Conservation (phyloP, 2,329 filamentous ascomycete genomes). For the Magnaporthiopsis incrustans region DNA sequence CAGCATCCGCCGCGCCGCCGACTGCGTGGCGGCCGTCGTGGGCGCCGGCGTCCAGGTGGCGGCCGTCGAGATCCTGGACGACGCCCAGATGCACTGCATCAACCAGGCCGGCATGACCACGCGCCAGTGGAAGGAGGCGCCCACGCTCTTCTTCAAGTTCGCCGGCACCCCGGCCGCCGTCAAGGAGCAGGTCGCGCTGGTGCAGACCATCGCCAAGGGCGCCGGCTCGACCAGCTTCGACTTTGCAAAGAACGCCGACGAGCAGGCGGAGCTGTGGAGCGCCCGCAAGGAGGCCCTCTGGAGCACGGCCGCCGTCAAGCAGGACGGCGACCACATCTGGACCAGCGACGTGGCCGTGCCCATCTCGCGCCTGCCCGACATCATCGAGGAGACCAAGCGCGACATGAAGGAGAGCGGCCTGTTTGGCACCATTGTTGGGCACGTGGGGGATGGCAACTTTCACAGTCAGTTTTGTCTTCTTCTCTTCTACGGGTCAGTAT, state of each 20-base stretch:
- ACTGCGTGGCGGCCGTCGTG: conserved; percentile 75
- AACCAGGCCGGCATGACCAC: conserved; percentile 59
- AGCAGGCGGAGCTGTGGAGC: conserved; percentile 73
- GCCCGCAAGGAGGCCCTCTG: conserved; percentile 79
- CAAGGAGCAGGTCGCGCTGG: conserved; percentile 68
- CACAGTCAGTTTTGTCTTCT: conserved; percentile 28
- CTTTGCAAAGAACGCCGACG: conserved; percentile 62
- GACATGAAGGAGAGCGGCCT: conserved; percentile 67
- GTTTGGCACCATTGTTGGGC: conserved; percentile 63
- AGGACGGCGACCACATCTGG: conserved; percentile 66
- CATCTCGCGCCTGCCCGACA: conserved; percentile 62
- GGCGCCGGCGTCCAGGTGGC: conserved; percentile 75
- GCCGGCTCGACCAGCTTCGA: conserved; percentile 64
- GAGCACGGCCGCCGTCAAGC: conserved; percentile 64
- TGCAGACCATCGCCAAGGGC: conserved; percentile 53
- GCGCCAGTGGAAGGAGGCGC: conserved; percentile 61
- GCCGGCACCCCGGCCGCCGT: conserved; percentile 61
- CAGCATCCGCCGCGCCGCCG: conserved; percentile 60
- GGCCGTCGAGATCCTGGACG: conserved; percentile 88
- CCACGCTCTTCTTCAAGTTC: conserved; percentile 82
- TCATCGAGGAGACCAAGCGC: conserved; percentile 70
- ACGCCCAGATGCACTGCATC: conserved; percentile 74
- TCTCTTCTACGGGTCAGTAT: not conserved
- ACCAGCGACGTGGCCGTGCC: conserved; percentile 83
- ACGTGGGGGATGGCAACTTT: conserved; percentile 65